A percentile compares a stretch with the other conserved stretches of the same genome.
phyloP scores from a whole-genome alignment of 805 yeast genomes.

The Kodamaea neixiangensis region DNA sequence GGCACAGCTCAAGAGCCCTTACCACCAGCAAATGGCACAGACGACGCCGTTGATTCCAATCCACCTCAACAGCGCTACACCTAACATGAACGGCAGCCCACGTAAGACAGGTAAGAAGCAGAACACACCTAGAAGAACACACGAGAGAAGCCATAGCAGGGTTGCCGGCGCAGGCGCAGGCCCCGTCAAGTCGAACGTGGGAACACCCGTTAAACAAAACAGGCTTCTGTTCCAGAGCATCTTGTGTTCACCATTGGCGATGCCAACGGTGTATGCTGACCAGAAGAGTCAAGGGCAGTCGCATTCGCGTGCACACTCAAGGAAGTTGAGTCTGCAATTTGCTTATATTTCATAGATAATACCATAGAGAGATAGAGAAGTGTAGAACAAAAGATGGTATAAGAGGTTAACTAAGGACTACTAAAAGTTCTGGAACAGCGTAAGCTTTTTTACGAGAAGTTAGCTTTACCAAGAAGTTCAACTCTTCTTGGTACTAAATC shows the following conservation, averaged over 20 bases:
- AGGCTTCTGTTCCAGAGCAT: slow-evolving; percentile 6
- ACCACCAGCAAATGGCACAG: neutral
- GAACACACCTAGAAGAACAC: slow-evolving; percentile 2
- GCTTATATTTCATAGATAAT: slow-evolving; percentile 6
- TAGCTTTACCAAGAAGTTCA: neutral
- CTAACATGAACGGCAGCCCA: slow-evolving; percentile 5
- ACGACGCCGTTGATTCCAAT: slow-evolving; percentile 12
- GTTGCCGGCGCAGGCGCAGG: slow-evolving; percentile 2
- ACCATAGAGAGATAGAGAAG: neutral
- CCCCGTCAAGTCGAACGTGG: neutral
- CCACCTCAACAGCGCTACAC: slow-evolving; percentile 5
- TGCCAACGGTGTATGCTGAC: slow-evolving; percentile 1
- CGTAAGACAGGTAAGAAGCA: slow-evolving; percentile 3
- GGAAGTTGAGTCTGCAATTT: slow-evolving; percentile 7
- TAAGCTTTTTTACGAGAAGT: no score
- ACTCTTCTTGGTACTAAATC: no score
- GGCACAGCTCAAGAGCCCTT: neutral
- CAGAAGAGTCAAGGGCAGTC: neutral
- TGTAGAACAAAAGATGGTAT: no score
- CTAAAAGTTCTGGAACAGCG: no score
- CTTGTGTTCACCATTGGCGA: slow-evolving; percentile 3
- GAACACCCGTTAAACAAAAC: slow-evolving; percentile 7
- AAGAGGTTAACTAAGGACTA: no score
- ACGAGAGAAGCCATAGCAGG: slow-evolving; percentile 1
- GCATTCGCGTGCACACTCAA: neutral